Evolutionary conservation across 148 eudicot genomes (phyloP).

Genomic region (Persicaria maculosa): DNA sequence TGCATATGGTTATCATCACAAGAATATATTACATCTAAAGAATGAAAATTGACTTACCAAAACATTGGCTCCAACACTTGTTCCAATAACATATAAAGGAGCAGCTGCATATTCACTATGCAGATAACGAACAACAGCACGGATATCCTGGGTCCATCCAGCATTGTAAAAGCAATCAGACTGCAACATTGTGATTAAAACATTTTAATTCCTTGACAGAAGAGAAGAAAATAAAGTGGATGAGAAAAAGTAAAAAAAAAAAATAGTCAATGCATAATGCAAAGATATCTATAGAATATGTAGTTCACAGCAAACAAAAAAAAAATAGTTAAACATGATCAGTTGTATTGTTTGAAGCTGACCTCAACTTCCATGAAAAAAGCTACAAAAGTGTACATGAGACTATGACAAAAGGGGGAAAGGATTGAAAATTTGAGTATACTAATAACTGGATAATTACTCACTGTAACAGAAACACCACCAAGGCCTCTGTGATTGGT

Average conservation of each 20-base stretch:
- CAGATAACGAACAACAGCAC: conserved; percentile 53
- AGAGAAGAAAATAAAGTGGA: background rate
- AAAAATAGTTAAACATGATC: no score
- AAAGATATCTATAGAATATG: background rate
- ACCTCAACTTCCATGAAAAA: no score
- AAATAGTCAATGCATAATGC: background rate
- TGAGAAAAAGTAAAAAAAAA: no score
- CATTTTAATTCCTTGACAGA: background rate
- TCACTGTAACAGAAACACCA: conserved; percentile 82
- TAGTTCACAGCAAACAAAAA: no score
- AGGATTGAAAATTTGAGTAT: no score
- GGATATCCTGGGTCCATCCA: conserved; percentile 88
- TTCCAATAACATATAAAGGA: conserved; percentile 70
- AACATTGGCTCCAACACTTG: conserved; percentile 90
- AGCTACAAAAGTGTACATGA: background rate
- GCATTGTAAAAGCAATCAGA: conserved; percentile 94
- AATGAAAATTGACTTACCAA: conserved; percentile 37
- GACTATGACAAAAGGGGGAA: no score
- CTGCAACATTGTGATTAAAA: conserved; percentile 28
- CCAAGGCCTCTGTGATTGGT: conserved; percentile 95
- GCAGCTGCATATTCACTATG: conserved; percentile 61
- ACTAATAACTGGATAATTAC: conserved; percentile 18
- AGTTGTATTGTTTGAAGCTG: no score
- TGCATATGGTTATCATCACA: background rate
- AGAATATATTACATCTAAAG: no score